These are phyloP conservation scores for Quillaja saponaria DNA, from an alignment of 306 rosid genomes.

Conservation along the genomic window DNA sequence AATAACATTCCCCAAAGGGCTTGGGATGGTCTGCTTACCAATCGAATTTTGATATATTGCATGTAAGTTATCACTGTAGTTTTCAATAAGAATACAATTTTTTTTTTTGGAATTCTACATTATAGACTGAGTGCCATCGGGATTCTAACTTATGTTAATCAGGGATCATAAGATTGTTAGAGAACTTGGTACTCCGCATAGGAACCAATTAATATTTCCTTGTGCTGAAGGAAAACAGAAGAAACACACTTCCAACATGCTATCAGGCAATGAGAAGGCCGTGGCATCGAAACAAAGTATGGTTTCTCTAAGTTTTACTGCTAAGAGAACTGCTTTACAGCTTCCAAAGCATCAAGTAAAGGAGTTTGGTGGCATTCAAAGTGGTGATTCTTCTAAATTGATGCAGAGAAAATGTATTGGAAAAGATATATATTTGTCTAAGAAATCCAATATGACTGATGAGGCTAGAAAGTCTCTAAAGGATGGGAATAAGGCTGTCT, in stretches of 20 bases:
- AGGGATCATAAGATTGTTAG: constrained; percentile 57
- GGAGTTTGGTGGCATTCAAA: constrained; percentile 17
- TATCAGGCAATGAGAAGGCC: constrained; percentile 29
- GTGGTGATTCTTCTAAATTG: constrained; percentile 31
- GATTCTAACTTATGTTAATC: constrained; percentile 30
- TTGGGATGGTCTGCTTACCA: constrained; percentile 59
- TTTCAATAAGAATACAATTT: constrained; percentile 9
- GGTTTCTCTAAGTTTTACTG: constrained; percentile 23
- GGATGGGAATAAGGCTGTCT: constrained; percentile 19
- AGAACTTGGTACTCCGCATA: constrained; percentile 47
- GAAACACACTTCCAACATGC: constrained; percentile 1
- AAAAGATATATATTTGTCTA: constrained; percentile 23
- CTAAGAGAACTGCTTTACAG: constrained; percentile 18
- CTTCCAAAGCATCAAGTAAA: constrained; percentile 12
- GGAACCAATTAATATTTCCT: constrained; percentile 60
- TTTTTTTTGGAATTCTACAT: constrained; percentile 16
- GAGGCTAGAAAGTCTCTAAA: constrained; percentile 29
- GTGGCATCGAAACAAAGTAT: constrained; percentile 17
- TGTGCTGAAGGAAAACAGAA: constrained; percentile 29
- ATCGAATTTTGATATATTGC: constrained; percentile 67
- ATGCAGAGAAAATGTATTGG: constrained; percentile 21
- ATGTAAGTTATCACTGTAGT: constrained; percentile 46
- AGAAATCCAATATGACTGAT: constrained; percentile 23
- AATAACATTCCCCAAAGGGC: constrained; percentile 47
- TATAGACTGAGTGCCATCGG: neutral